Conservation (phyloP, 1,139 yeast genomes). For the Suhomyces coccinellae region DNA sequence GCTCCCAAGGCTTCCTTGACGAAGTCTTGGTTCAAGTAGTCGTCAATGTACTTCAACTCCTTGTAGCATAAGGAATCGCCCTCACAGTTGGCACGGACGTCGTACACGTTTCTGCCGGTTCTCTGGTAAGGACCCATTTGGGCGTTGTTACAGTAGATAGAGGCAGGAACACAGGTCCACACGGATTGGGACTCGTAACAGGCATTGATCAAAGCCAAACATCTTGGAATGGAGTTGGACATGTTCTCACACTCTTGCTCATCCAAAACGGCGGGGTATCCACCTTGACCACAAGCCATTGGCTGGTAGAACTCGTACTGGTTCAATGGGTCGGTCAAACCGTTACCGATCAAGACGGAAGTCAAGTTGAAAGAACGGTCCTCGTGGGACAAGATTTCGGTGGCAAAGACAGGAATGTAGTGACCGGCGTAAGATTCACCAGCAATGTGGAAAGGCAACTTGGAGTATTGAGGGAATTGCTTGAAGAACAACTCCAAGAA, state of each 20-base stretch:
- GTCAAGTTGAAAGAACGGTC: slow-evolving; percentile 82
- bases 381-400: slow-evolving; percentile 75
- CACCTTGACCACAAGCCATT: slow-evolving; percentile 98
- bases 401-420: slow-evolving; percentile 90
- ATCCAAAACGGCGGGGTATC: slow-evolving; percentile 74
- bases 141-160: slow-evolving; percentile 86
- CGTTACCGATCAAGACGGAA: slow-evolving; percentile 92
- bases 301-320: slow-evolving; percentile 90
- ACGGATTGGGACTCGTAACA: slow-evolving; percentile 80
- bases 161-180: slow-evolving; percentile 92
- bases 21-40: slow-evolving; percentile 64
- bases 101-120: slow-evolving; percentile 93
- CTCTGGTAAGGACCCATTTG: slow-evolving; percentile 84
- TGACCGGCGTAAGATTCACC: slow-evolving; percentile 99
- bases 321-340: slow-evolving; percentile 87
- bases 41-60: slow-evolving; percentile 63
- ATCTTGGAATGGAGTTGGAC: slow-evolving; percentile 74
- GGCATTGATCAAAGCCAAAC: slow-evolving; percentile 72
- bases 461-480: slow-evolving; percentile 81
- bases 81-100: slow-evolving; percentile 84
- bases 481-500: slow-evolving; percentile 87
- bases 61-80: slow-evolving; percentile 71
- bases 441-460: slow-evolving; percentile 85
- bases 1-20: slow-evolving; percentile 88
- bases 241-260: slow-evolving; percentile 80